phyloP scores from a whole-genome alignment of 176 grass and related monocot genomes.

The Triticum dicoccoides region DNA sequence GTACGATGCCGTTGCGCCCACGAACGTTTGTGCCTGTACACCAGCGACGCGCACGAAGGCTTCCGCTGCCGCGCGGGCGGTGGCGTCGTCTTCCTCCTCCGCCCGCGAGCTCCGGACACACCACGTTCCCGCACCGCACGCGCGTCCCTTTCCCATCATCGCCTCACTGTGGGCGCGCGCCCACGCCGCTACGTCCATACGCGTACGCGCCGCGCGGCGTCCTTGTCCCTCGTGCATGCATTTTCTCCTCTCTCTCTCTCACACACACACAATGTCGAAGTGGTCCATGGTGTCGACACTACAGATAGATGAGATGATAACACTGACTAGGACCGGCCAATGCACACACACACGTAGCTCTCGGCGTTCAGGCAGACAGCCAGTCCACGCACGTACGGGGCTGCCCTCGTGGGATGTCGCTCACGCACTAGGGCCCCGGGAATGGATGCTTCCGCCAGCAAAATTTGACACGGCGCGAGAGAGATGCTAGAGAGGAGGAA shows the following conservation, averaged over 20 bases:
- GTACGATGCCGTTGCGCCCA: neutral
- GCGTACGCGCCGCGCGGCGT: neutral
- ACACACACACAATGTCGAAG: too few relatives aligned
- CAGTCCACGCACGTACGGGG: neutral
- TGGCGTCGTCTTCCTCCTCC: conserved; percentile 27
- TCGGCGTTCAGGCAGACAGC: neutral
- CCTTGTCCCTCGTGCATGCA: neutral
- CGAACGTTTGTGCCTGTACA: too few relatives aligned
- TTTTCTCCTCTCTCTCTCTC: neutral
- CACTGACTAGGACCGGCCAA: too few relatives aligned
- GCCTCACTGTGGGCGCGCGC: neutral
- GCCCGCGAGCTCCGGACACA: conserved; percentile 17
- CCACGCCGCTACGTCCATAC: neutral
- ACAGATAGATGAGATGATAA: neutral
- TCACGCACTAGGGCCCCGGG: neutral
- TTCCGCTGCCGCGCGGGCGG: too few relatives aligned
- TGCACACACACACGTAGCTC: neutral
- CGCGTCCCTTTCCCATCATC: neutral
- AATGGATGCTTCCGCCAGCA: neutral
- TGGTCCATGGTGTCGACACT: neutral
- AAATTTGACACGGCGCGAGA: neutral
- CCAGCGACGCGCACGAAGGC: too few relatives aligned
- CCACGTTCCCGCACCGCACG: conserved; percentile 20
- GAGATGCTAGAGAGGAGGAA: neutral
- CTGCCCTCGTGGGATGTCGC: neutral